Percentiles rank a stretch among this genome's conserved stretches.
Conservation (phyloP, 441 rosid species). For the Corymbia citriodora region DNA sequence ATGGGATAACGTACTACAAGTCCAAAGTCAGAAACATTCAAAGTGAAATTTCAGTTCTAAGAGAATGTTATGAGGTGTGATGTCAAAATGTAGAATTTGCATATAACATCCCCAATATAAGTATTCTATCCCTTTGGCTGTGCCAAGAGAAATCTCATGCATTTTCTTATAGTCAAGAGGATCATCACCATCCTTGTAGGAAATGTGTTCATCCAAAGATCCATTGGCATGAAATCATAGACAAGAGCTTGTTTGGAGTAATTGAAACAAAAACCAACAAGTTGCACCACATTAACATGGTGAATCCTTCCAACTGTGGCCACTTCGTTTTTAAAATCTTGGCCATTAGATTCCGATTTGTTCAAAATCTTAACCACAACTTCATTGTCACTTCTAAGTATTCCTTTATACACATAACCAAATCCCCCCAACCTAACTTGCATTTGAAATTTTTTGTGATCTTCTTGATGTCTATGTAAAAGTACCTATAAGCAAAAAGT, state of each 20-base stretch:
- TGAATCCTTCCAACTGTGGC: not conserved
- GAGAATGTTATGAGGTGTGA: not conserved
- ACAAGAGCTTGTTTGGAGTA: not conserved
- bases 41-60: not conserved
- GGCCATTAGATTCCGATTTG: not conserved
- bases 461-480: not conserved
- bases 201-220: not conserved
- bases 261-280: not conserved
- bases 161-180: not conserved
- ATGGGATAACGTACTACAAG: not conserved
- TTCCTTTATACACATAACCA: too few species aligned
- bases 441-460: not conserved
- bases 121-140: not conserved
- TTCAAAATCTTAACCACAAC: not conserved
- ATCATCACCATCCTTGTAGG: not conserved
- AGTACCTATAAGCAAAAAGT: not conserved
- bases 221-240: not conserved
- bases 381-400: not conserved
- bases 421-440: not conserved
- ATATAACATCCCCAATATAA: not conserved
- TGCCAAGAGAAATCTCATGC: not conserved
- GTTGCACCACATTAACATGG: not conserved
- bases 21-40: not conserved
- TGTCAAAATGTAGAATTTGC: not conserved
- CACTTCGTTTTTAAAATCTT: not conserved